These are phyloP conservation scores for Podospora fimiseda DNA, from an alignment of 495 filamentous ascomycete species.

Conservation along the genomic window DNA sequence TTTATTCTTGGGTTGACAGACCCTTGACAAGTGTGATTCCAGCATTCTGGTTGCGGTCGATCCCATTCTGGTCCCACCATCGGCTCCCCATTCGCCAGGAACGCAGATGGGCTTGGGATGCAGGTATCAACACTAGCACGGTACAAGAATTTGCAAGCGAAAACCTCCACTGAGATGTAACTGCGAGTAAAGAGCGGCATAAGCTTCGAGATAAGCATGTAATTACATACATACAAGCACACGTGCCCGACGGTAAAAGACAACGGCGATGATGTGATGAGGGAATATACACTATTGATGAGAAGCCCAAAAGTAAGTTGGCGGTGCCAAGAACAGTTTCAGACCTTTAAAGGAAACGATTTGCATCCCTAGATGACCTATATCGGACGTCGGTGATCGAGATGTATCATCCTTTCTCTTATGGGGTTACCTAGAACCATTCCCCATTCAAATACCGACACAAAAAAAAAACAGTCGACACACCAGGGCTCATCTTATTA, in stretches of 20 bases:
- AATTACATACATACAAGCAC: neutral
- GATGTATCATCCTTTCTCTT: too few relatives aligned
- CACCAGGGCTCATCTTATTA: neutral
- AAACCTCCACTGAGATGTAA: neutral
- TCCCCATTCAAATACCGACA: neutral
- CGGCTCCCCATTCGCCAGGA: neutral
- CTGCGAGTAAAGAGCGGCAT: neutral
- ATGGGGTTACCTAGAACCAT: too few relatives aligned
- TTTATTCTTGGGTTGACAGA: too few relatives aligned
- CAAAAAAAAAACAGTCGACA: neutral
- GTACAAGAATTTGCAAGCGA: neutral
- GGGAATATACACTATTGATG: neutral
- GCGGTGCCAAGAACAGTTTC: too few relatives aligned
- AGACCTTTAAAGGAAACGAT: neutral
- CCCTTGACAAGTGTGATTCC: neutral
- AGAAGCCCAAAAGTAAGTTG: too few relatives aligned
- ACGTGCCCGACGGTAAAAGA: too few relatives aligned
- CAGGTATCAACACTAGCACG: neutral
- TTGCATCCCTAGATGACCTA: neutral
- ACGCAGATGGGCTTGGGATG: neutral
- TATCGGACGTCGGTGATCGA: neutral
- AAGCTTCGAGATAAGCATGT: neutral
- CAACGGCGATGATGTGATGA: too few relatives aligned
- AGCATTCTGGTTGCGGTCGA: neutral
- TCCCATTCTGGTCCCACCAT: neutral